Evolutionary conservation across 2,329 filamentous ascomycete genomes (phyloP).

Genomic region (Scedosporium aurantiacum): DNA sequence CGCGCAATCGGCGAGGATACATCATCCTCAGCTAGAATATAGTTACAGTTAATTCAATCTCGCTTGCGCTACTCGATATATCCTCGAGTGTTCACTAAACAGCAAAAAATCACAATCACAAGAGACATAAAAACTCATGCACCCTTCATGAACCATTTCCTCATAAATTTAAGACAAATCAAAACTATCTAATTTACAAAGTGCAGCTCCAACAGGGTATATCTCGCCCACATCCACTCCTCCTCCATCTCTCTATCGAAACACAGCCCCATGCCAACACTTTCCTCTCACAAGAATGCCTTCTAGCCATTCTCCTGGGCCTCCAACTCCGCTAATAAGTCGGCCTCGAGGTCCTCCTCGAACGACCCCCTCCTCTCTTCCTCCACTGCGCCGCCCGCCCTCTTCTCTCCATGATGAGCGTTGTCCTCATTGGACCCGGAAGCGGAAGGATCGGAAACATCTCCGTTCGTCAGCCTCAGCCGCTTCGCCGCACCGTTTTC

Average conservation of each 20-base stretch:
- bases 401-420: conserved; percentile 14
- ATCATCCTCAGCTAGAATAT: too few relatives aligned
- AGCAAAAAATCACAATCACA: background rate
- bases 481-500: conserved; percentile 34
- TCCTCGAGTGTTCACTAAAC: too few relatives aligned
- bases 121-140: background rate
- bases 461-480: conserved; percentile 28
- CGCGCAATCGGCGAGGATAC: too few relatives aligned
- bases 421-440: conserved; percentile 20
- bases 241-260: background rate
- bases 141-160: background rate
- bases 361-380: conserved; percentile 24
- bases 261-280: background rate
- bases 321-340: conserved; percentile 40
- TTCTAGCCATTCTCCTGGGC: conserved; percentile 13
- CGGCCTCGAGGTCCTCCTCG: conserved; percentile 21
- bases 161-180: background rate
- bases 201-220: background rate
- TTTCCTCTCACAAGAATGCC: background rate
- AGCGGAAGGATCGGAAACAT: conserved; percentile 15
- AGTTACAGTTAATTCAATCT: too few relatives aligned
- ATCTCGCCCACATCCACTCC: background rate
- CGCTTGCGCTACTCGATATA: too few relatives aligned
- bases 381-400: conserved; percentile 29
- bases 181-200: background rate